phyloP scores from a whole-genome alignment of 208 protist genomes.

The Trypanosoma mega region DNA sequence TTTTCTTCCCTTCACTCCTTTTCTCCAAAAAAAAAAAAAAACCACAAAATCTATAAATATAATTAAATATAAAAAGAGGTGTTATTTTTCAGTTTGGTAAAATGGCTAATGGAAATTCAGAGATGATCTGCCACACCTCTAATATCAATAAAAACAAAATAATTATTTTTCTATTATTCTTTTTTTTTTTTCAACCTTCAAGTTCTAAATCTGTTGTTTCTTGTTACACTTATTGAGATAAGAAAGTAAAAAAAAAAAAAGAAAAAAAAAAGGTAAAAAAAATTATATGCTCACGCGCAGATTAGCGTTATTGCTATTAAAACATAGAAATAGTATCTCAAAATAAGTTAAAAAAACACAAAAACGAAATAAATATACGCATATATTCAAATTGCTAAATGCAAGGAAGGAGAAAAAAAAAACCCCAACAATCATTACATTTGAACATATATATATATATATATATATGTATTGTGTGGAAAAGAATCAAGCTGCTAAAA shows the following conservation, averaged over 20 bases:
- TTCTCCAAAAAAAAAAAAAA: constrained; percentile 19
- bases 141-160: too few relatives aligned
- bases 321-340: too few relatives aligned
- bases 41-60: background rate
- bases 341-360: too few relatives aligned
- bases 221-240: constrained; percentile 9
- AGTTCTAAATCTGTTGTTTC: background rate
- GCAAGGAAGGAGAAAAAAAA: constrained; percentile 1
- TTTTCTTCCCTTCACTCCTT: background rate
- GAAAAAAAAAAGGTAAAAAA: constrained; percentile 18
- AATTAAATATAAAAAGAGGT: constrained; percentile 1
- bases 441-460: constrained; percentile 13
- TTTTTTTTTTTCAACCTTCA: background rate
- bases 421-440: background rate
- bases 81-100: background rate
- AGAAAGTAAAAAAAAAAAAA: constrained; percentile 7
- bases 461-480: background rate
- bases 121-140: too few relatives aligned
- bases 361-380: too few relatives aligned
- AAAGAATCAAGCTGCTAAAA: too few relatives aligned
- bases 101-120: too few relatives aligned
- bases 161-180: too few relatives aligned
- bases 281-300: too few relatives aligned
- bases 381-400: too few relatives aligned
- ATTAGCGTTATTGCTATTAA: too few relatives aligned